A percentile compares a stretch with the other conserved stretches of the same genome.
phyloP scores from a whole-genome alignment of 2,329 filamentous ascomycete genomes.

The Hysterium pulicare region DNA sequence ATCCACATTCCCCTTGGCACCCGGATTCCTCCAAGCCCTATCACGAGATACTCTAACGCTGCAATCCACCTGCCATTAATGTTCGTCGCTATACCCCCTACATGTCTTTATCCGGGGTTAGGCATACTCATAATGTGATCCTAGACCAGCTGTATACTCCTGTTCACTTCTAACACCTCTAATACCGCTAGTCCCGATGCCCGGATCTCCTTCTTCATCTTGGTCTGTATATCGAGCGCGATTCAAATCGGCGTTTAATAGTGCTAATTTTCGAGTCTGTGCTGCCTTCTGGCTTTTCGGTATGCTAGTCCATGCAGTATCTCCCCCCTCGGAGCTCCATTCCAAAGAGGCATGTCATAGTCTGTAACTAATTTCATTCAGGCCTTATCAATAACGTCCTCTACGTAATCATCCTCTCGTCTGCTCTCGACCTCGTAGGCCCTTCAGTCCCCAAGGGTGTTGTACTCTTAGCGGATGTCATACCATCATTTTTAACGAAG shows the following conservation, averaged over 20 bases:
- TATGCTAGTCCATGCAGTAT: constrained; percentile 42
- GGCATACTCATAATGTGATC: neutral
- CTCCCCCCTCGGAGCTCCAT: constrained; percentile 5
- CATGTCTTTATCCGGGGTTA: neutral
- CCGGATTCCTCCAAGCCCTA: neutral
- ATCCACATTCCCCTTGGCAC: no score
- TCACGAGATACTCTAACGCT: neutral
- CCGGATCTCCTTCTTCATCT: constrained; percentile 59
- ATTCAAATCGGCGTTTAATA: constrained; percentile 60
- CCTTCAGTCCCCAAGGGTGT: constrained; percentile 81
- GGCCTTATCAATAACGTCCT: constrained; percentile 95
- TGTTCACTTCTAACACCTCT: neutral
- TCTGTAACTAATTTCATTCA: constrained; percentile 32
- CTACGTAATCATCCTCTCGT: constrained; percentile 94
- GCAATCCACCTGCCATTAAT: neutral
- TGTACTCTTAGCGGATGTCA: constrained; percentile 87
- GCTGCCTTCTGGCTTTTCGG: constrained; percentile 92
- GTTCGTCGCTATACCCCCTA: neutral
- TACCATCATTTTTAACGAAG: constrained; percentile 86
- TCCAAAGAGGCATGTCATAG: neutral
- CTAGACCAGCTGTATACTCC: neutral
- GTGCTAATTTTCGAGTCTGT: constrained; percentile 68
- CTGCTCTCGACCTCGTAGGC: constrained; percentile 92
- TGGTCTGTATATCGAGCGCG: constrained; percentile 72
- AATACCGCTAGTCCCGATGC: constrained; percentile 50